Percentiles rank a stretch among this genome's conserved stretches.
These are phyloP conservation scores for Mycosphaerelloides madeirae DNA, from an alignment of 2,329 filamentous ascomycete genomes.

Conservation along the genomic window DNA sequence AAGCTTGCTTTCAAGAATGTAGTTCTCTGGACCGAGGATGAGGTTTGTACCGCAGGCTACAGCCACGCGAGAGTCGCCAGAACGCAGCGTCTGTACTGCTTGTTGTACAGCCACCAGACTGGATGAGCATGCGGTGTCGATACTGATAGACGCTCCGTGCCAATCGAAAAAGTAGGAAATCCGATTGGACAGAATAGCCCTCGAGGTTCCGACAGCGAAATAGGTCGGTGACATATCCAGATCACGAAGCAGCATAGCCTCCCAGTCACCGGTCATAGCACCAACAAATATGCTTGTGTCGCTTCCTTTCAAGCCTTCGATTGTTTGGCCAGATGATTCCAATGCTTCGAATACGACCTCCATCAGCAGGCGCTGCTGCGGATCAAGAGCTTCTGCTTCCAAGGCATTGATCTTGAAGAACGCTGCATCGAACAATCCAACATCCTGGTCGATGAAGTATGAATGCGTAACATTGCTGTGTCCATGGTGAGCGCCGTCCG, in stretches of 20 bases:
- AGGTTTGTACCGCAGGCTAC: slow-evolving; percentile 23
- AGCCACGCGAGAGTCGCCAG: slow-evolving; percentile 21
- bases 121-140: slow-evolving; percentile 47
- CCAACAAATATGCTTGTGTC: slow-evolving; percentile 23
- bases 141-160: slow-evolving; percentile 21
- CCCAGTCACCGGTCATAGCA: slow-evolving; percentile 22
- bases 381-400: slow-evolving; percentile 26
- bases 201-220: slow-evolving; percentile 17
- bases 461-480: slow-evolving; percentile 8
- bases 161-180: slow-evolving; percentile 25
- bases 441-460: slow-evolving; percentile 24
- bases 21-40: slow-evolving; percentile 13
- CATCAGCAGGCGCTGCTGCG: slow-evolving; percentile 26
- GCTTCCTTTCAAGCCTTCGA: slow-evolving; percentile 14
- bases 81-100: slow-evolving; percentile 30
- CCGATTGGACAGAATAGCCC: slow-evolving; percentile 20
- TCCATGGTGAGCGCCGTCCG: slow-evolving; percentile 15
- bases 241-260: slow-evolving; percentile 20
- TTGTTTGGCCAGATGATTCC: slow-evolving; percentile 16
- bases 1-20: too few species aligned
- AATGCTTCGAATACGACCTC: slow-evolving; percentile 22
- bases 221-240: slow-evolving; percentile 20
- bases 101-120: slow-evolving; percentile 36
- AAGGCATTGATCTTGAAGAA: slow-evolving; percentile 23
- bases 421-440: slow-evolving; percentile 19